A percentile compares a stretch with the other conserved stretches of the same genome.
phyloP scores from a whole-genome alignment of 768 basidiomycete species.

The Trametes sanguinea region DNA sequence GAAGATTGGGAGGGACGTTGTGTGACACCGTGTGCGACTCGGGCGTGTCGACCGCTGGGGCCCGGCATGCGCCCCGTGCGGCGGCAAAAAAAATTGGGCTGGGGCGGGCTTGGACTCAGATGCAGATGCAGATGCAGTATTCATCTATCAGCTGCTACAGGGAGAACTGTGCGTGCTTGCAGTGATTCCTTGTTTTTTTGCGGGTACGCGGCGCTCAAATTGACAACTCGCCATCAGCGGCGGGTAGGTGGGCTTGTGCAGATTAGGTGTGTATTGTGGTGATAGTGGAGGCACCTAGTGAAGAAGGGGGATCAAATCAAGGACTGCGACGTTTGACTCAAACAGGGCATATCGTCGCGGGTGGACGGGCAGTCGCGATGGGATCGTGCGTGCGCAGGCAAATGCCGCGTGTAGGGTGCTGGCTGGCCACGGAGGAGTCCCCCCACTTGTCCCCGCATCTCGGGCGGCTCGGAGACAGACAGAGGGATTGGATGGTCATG shows the following conservation, averaged over 20 bases:
- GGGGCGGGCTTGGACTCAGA: constrained; percentile 4
- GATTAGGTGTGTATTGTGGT: constrained; percentile 11
- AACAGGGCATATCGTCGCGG: background rate
- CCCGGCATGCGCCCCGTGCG: background rate
- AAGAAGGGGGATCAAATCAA: constrained; percentile 13
- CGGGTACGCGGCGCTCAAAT: constrained; percentile 11
- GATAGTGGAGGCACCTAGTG: background rate
- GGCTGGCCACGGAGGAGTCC: background rate
- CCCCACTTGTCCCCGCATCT: no score
- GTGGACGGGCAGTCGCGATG: background rate
- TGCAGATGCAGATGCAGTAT: constrained; percentile 4
- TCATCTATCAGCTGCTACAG: background rate
- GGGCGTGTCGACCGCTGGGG: background rate
- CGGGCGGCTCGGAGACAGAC: no score
- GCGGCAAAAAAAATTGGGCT: background rate
- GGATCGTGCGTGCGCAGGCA: no score
- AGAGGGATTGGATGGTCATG: background rate
- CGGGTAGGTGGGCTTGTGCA: constrained; percentile 5
- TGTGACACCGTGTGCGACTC: constrained; percentile 18
- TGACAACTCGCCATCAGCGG: constrained; percentile 12
- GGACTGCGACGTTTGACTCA: background rate
- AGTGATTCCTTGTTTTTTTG: background rate
- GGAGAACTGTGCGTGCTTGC: constrained; percentile 11
- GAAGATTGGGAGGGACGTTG: constrained; percentile 14
- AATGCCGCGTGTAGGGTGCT: background rate